Percentiles rank a stretch among this genome's conserved stretches.
Conservation (phyloP, 2,329 filamentous ascomycete genomes). For the Penicillium brasilianum region DNA sequence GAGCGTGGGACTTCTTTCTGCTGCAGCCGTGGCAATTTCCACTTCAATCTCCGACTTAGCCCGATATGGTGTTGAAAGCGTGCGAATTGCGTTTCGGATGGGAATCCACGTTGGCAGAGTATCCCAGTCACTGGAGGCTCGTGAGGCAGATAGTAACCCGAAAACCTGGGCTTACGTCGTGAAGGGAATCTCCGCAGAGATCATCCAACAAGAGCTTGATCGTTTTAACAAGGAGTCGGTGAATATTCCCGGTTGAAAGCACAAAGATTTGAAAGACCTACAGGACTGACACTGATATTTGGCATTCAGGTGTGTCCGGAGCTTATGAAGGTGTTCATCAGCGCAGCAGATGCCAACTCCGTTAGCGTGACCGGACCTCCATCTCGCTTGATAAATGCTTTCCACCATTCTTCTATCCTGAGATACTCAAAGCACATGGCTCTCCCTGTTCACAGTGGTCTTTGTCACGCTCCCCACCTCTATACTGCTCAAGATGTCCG, state of each 20-base stretch:
- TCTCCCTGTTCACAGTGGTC: conserved; percentile 10
- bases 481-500: background rate
- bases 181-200: conserved; percentile 23
- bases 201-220: conserved; percentile 34
- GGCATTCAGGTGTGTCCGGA: conserved; percentile 36
- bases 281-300: background rate
- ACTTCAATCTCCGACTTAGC: conserved; percentile 47
- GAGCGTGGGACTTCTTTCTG: conserved; percentile 52
- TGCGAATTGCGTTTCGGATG: conserved; percentile 55
- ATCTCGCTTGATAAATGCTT: conserved; percentile 9
- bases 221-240: conserved; percentile 13
- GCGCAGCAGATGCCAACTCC: conserved; percentile 34
- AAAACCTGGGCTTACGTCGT: conserved; percentile 38
- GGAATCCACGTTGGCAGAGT: conserved; percentile 52
- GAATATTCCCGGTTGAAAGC: background rate
- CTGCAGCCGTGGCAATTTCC: conserved; percentile 51
- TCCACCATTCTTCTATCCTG: conserved; percentile 9
- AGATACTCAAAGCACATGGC: conserved; percentile 7
- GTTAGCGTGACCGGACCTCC: conserved; percentile 12
- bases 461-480: conserved; percentile 10
- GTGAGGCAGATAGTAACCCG: conserved; percentile 40
- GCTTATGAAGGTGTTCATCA: conserved; percentile 50
- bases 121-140: conserved; percentile 51
- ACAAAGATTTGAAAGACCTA: background rate
- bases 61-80: conserved; percentile 46